These are phyloP conservation scores for Citrus hindsii DNA, from an alignment of 345 rosid species.

Conservation along the genomic window DNA sequence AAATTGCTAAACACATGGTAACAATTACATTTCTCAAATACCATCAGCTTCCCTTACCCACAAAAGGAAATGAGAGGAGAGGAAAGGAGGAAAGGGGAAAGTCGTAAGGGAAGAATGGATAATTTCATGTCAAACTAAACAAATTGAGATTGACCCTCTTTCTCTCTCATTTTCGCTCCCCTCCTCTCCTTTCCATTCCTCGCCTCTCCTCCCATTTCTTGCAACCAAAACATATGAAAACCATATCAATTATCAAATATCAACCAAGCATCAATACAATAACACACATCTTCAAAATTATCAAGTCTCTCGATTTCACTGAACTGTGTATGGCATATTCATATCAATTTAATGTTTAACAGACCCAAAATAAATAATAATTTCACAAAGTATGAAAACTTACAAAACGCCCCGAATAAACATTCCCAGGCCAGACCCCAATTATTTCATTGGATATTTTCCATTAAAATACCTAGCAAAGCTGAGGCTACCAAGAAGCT, in stretches of 20 bases:
- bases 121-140: no score
- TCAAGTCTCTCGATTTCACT: not conserved
- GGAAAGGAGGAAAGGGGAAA: no score
- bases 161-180: no score
- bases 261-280: not conserved
- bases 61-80: no score
- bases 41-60: not conserved
- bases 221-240: no score
- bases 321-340: not conserved
- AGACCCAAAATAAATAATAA: not conserved
- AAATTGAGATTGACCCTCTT: no score
- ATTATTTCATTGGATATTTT: not conserved
- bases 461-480: not conserved
- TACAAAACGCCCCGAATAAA: not conserved
- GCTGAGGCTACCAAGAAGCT: conserved; percentile 32
- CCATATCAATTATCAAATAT: no score
- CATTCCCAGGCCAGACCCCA: not conserved
- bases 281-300: not conserved
- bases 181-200: no score
- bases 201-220: no score
- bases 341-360: not conserved
- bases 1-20: not conserved
- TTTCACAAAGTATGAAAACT: not conserved
- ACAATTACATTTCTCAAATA: not conserved
- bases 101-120: no score